Evolutionary conservation across 1,284 basidiomycete species (phyloP).

Genomic region (Marasmius tenuissimus): DNA sequence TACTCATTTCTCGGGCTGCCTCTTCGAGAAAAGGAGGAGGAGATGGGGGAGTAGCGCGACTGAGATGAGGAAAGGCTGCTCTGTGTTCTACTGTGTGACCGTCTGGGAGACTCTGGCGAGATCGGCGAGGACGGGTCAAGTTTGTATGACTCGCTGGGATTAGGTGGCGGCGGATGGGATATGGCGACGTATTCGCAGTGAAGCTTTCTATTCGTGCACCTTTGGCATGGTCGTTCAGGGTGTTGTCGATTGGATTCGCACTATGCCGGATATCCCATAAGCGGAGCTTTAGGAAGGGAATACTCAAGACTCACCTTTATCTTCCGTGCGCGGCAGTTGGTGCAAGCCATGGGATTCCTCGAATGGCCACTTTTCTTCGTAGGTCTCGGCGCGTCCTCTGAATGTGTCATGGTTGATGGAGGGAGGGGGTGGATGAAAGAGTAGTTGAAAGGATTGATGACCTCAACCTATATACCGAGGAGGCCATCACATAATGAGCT

Average conservation of each 20-base stretch:
- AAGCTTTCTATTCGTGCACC: conserved; percentile 13
- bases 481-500: background rate
- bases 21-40: conserved; percentile 1
- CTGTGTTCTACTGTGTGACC: background rate
- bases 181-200: conserved; percentile 16
- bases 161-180: conserved; percentile 8
- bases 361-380: conserved; percentile 2
- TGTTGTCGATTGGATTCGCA: conserved; percentile 15
- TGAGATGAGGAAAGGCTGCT: background rate
- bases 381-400: background rate
- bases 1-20: background rate
- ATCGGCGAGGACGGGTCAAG: background rate
- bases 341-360: conserved; percentile 13
- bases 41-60: conserved; percentile 2
- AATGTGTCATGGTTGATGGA: background rate
- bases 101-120: background rate
- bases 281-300: background rate
- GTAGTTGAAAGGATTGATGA: background rate
- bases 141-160: background rate
- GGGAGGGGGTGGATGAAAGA: background rate
- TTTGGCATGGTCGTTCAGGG: conserved; percentile 14
- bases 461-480: background rate
- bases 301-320: conserved; percentile 8
- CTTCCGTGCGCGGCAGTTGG: conserved; percentile 15
- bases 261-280: background rate